phyloP scores from a whole-genome alignment of 2,329 filamentous ascomycete species.

The Zalaria obscura region DNA sequence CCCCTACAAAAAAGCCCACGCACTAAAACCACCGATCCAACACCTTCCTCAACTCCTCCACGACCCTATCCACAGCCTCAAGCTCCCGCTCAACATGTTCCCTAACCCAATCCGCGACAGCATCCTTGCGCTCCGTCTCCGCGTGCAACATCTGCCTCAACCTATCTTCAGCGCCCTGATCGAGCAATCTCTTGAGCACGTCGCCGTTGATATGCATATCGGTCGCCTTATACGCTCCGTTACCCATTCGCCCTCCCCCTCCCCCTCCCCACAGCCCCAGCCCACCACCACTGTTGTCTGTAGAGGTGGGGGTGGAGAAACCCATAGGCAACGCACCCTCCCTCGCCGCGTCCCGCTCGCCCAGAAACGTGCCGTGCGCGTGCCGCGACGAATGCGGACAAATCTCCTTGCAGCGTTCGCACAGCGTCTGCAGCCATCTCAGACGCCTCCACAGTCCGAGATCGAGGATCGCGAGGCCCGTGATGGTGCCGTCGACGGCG shows the following conservation, averaged over 20 bases:
- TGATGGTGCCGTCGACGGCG: conserved; percentile 37
- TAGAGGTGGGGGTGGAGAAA: conserved; percentile 4
- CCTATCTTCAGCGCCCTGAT: conserved; percentile 11
- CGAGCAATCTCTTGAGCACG: conserved; percentile 19
- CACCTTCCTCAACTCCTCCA: conserved; percentile 8
- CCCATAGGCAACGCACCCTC: conserved; percentile 13
- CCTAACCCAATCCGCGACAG: conserved; percentile 16
- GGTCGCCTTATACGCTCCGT: conserved; percentile 12
- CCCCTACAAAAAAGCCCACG: not conserved
- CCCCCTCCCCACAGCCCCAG: not conserved
- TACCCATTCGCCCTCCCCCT: conserved; percentile 6
- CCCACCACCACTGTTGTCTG: conserved; percentile 5
- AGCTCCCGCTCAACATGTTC: conserved; percentile 16
- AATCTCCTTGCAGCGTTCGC: conserved; percentile 18
- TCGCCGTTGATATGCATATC: conserved; percentile 29
- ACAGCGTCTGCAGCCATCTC: conserved; percentile 56
- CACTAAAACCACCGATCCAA: conserved; percentile 7
- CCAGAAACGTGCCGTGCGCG: conserved; percentile 6
- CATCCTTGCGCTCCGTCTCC: conserved; percentile 10
- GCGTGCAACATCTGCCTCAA: conserved; percentile 9
- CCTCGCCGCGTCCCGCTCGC: conserved; percentile 5
- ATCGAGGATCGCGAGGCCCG: conserved; percentile 49
- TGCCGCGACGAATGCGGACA: conserved; percentile 11
- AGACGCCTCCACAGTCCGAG: conserved; percentile 53
- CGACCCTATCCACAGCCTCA: conserved; percentile 9